phyloP scores from a whole-genome alignment of 176 grass and related monocot genomes.

The Thalia dealbata region DNA sequence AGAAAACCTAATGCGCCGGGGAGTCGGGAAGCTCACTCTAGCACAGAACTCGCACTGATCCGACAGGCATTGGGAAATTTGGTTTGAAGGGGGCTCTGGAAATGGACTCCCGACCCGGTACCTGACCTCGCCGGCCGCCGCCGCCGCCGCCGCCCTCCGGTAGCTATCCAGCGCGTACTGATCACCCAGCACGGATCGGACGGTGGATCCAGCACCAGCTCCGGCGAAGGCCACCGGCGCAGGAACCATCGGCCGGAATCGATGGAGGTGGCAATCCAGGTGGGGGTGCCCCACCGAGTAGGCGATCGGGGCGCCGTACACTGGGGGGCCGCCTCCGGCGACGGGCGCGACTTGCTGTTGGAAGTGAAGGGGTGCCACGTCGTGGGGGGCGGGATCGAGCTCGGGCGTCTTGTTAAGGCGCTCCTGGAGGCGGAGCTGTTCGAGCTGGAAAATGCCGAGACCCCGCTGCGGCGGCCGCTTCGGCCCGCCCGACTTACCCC shows the following conservation, averaged over 20 bases:
- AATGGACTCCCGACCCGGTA: slow-evolving; percentile 6
- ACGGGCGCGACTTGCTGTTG: slow-evolving; percentile 16
- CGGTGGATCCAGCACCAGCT: neutral
- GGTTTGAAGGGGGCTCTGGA: slow-evolving; percentile 38
- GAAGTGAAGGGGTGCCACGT: slow-evolving; percentile 6
- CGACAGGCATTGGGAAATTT: slow-evolving; percentile 26
- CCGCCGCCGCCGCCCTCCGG: neutral
- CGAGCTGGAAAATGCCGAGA: slow-evolving; percentile 66
- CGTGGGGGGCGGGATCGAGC: neutral
- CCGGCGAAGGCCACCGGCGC: neutral
- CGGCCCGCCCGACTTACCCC: neutral
- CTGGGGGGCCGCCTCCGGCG: neutral
- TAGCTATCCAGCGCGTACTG: neutral
- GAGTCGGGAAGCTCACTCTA: slow-evolving; percentile 25
- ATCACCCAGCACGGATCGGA: neutral
- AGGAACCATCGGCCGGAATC: neutral
- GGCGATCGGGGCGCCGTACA: slow-evolving; percentile 30
- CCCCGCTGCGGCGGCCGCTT: slow-evolving; percentile 58
- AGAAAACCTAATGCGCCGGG: slow-evolving; percentile 1
- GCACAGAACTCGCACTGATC: slow-evolving; percentile 54
- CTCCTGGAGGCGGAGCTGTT: slow-evolving; percentile 53
- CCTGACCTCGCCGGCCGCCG: neutral
- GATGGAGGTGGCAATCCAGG: slow-evolving; percentile 2
- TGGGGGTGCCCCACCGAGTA: neutral
- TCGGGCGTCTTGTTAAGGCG: slow-evolving; percentile 27